Conservation (phyloP, 139 green algal species). For the Chlamydomonas asymmetrica region DNA sequence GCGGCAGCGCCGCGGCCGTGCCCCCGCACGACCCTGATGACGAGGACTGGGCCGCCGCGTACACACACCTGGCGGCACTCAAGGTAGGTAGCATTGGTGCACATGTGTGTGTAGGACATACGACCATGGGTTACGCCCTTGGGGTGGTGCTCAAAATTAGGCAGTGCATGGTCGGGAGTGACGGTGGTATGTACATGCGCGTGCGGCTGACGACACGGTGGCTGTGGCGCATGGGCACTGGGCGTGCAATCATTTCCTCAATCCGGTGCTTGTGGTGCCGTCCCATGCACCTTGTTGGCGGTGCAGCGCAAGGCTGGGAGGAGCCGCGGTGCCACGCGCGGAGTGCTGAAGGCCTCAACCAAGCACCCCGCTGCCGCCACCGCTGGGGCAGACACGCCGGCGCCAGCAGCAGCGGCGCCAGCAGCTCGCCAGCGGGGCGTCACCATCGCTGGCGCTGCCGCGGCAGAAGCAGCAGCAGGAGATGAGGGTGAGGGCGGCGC, state of each 20-base stretch:
- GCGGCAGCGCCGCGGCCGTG: neutral
- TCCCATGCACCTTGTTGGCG: no score
- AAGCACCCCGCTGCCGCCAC: slow-evolving; percentile 1
- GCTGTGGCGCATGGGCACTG: no score
- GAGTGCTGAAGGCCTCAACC: slow-evolving; percentile 5
- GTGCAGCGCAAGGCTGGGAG: slow-evolving; percentile 15
- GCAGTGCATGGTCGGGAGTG: neutral
- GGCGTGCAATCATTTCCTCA: neutral
- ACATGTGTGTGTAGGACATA: neutral
- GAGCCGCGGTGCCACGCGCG: slow-evolving; percentile 11
- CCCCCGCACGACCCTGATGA: slow-evolving; percentile 13
- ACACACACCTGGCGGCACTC: slow-evolving; percentile 7
- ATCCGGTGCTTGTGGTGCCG: neutral
- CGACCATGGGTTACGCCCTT: neutral
- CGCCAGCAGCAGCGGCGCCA: no score
- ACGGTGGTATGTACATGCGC: no score
- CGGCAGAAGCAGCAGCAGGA: no score
- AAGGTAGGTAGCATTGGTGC: neutral
- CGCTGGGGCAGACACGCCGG: no score
- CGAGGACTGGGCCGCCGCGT: slow-evolving; percentile 12
- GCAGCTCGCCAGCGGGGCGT: no score
- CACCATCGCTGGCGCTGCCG: no score
- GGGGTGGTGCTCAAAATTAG: neutral
- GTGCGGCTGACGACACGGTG: no score
- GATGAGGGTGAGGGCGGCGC: no score